These are phyloP conservation scores for Umbelopsis vinacea DNA, from an alignment of 192 early-diverging fungal species.

Conservation along the genomic window DNA sequence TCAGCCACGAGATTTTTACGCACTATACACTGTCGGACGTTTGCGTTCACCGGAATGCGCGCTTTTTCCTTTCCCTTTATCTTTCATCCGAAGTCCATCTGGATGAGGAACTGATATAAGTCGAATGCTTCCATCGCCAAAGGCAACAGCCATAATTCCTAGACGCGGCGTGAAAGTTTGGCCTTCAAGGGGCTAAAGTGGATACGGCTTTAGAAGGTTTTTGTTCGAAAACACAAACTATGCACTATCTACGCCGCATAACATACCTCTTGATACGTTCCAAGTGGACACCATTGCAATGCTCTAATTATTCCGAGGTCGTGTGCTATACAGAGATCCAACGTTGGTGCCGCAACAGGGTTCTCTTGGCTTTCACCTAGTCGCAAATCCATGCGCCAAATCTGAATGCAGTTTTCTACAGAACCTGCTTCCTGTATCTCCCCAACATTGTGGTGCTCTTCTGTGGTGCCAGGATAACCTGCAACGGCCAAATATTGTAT, in stretches of 20 bases:
- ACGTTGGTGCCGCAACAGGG: conserved; percentile 12
- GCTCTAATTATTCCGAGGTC: conserved; percentile 38
- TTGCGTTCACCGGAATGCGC: not conserved
- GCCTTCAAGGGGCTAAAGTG: not conserved
- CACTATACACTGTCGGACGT: not conserved
- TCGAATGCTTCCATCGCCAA: conserved; percentile 40
- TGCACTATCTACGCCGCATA: not conserved
- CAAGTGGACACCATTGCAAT: conserved; percentile 51
- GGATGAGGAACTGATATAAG: conserved; percentile 44
- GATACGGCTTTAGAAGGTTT: not conserved
- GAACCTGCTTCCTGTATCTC: conserved; percentile 5
- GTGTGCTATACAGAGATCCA: conserved; percentile 50
- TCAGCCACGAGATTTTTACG: not conserved
- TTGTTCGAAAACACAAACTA: not conserved
- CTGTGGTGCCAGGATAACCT: conserved; percentile 32
- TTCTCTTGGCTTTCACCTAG: not conserved
- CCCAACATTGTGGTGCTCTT: conserved; percentile 32
- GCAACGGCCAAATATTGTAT: conserved; percentile 47
- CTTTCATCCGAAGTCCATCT: conserved; percentile 1
- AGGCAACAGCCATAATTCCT: conserved; percentile 41
- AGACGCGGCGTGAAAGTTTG: conserved; percentile 30
- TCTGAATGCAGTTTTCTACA: conserved; percentile 40
- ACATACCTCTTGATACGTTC: conserved; percentile 40
- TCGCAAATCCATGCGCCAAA: conserved; percentile 41
- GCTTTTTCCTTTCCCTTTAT: not conserved